Percentiles rank a stretch among this genome's conserved stretches.
Conservation (phyloP, 371 early-diverging fungal species). For the Mucor velutinosus region DNA sequence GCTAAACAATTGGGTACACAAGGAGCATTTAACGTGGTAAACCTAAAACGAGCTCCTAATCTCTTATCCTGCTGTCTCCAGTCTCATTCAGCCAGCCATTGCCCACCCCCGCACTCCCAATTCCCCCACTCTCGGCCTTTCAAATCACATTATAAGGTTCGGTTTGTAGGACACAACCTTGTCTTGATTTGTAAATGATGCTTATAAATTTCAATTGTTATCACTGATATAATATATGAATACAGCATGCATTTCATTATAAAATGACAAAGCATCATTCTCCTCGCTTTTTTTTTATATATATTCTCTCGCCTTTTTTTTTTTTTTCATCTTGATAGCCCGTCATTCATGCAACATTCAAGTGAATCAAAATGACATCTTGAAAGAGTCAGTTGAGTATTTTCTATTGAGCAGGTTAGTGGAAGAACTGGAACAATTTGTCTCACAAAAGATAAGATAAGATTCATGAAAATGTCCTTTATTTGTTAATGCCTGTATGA, state of each 20-base stretch:
- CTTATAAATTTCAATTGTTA: slow-evolving; percentile 19
- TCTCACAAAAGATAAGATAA: slow-evolving; percentile 6
- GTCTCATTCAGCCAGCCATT: too few relatives aligned
- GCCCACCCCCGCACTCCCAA: not conserved
- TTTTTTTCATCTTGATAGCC: not conserved
- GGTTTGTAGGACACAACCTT: slow-evolving; percentile 2
- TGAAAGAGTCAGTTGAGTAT: not conserved
- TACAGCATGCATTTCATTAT: slow-evolving; percentile 1
- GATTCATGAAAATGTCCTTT: slow-evolving; percentile 1
- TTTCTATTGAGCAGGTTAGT: not conserved
- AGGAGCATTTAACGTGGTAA: slow-evolving; percentile 5
- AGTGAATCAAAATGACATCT: not conserved
- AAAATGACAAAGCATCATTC: slow-evolving; percentile 8
- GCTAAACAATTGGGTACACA: not conserved
- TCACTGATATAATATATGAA: not conserved
- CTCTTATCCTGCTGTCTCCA: slow-evolving; percentile 10
- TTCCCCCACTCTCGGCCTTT: slow-evolving; percentile 5
- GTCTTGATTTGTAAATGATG: slow-evolving; percentile 7
- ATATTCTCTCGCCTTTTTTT: not conserved
- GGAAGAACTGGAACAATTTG: not conserved
- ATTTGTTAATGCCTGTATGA: not conserved
- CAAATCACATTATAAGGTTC: not conserved
- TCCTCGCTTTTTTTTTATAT: too few relatives aligned
- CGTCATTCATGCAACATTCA: not conserved
- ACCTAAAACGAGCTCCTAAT: slow-evolving; percentile 7